These are phyloP conservation scores for Pholiota microspora DNA, from an alignment of 768 basidiomycete species.

Conservation along the genomic window DNA sequence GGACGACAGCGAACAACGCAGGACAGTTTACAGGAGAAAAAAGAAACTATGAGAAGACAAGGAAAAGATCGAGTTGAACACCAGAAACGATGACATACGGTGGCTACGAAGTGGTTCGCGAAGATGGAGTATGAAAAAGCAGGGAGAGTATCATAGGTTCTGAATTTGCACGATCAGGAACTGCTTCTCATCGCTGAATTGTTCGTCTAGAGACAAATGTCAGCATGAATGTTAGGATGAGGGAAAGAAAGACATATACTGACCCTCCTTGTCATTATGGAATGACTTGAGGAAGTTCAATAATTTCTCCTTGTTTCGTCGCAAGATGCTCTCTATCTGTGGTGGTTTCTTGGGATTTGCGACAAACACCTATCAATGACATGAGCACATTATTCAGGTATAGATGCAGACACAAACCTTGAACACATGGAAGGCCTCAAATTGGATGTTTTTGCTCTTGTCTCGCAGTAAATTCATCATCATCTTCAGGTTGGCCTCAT, in stretches of 20 bases:
- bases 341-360: constrained; percentile 99
- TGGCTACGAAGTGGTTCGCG: background rate
- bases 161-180: constrained; percentile 94
- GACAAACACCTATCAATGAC: constrained; percentile 72
- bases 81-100: background rate
- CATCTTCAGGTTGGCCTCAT: constrained; percentile 97
- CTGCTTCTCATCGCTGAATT: constrained; percentile 97
- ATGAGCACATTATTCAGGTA: background rate
- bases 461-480: constrained; percentile 99
- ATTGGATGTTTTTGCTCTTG: constrained; percentile 99
- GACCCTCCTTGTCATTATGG: constrained; percentile 97
- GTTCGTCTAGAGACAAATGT: constrained; percentile 63
- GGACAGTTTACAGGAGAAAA: background rate
- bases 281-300: constrained; percentile 87
- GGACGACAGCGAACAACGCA: background rate
- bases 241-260: constrained; percentile 22
- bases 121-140: background rate
- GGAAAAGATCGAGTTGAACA: background rate
- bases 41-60: background rate
- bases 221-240: background rate
- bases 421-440: constrained; percentile 99
- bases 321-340: constrained; percentile 87
- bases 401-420: constrained; percentile 59
- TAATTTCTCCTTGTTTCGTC: constrained; percentile 93
- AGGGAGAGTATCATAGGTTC: constrained; percentile 45